Base-by-base conservation (phyloP, 2,329 filamentous ascomycete genomes). In the Monosporascus sp. region DNA sequence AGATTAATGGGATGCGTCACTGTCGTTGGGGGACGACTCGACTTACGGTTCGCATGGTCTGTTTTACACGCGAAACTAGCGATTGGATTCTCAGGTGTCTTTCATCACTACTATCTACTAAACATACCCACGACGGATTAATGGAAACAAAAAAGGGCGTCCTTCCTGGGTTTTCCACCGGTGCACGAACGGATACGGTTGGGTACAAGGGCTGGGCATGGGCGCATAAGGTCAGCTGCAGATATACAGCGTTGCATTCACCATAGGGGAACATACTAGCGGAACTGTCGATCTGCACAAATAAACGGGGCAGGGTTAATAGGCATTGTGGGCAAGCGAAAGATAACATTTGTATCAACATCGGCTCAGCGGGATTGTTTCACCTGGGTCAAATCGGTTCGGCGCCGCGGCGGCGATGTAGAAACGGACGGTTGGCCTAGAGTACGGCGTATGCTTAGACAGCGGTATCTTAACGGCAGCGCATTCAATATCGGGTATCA, bases 21-120 rank as follows among this genome's bases (percentile, higher is more conserved):
- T 46, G 43, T 17, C 24, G 43, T 27, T 7, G n/a, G n/a, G 15
- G 22, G 9, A 51, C 48, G 20, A 58, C 56, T 56, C 55, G 57
- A 57, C 57, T 56, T 50, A 38, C 45, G 54, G 25, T 55, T 54
- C 51, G 52, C 52, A 55, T 58, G 56, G 53, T 55, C 53, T 55
- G 46, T 49, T 55, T 43, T 45, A 37, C 54, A 53, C 43, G n/a
- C 15, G 22, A 18, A 46, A 50, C 38, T 41, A 53, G 18, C 51
- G 47, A 38, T 57, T 58, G 39, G 20, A 46, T 60, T 58, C 53
- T 53, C 47, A 48, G 50, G 51, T 57, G 50, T 57, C 52, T 49
- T 56, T 56, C 55, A 50, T 25, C 31, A 50, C 47, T 49, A 51
- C 53, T 49, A 48, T 51, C 56, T 60, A 53, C 50, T 55, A 43